These are phyloP conservation scores for Penicillium janthinellum DNA, from an alignment of 2,329 filamentous ascomycete species.

Conservation along the genomic window DNA sequence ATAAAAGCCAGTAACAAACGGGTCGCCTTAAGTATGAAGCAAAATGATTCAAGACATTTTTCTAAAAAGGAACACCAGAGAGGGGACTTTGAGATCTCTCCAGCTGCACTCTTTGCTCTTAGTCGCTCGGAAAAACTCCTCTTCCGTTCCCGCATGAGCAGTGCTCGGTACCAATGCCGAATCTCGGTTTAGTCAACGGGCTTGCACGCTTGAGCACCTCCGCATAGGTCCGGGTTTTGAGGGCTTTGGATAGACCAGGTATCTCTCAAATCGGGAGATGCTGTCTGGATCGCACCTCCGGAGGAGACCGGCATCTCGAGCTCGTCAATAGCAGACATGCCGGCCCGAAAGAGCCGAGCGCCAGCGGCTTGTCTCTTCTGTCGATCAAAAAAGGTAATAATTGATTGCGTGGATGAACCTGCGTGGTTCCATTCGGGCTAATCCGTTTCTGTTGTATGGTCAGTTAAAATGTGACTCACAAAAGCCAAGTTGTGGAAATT, in stretches of 20 bases:
- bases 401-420: too few relatives aligned
- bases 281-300: neutral
- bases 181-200: neutral
- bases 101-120: too few relatives aligned
- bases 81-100: too few relatives aligned
- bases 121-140: neutral
- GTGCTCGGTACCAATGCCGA: neutral
- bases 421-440: neutral
- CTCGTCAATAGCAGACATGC: slow-evolving; percentile 15
- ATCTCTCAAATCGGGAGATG: neutral
- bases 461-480: slow-evolving; percentile 56
- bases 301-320: neutral
- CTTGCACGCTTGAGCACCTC: neutral
- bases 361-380: slow-evolving; percentile 42
- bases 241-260: neutral
- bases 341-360: slow-evolving; percentile 22
- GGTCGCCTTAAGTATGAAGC: too few relatives aligned
- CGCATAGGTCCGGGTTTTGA: neutral
- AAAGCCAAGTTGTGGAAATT: slow-evolving; percentile 50
- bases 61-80: too few relatives aligned
- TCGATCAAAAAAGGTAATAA: slow-evolving; percentile 36
- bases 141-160: neutral
- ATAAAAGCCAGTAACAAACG: too few relatives aligned
- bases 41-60: too few relatives aligned
- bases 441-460: neutral